Evolutionary conservation across 1,284 basidiomycete species (phyloP).

Genomic region (Fomitopsis betulina): DNA sequence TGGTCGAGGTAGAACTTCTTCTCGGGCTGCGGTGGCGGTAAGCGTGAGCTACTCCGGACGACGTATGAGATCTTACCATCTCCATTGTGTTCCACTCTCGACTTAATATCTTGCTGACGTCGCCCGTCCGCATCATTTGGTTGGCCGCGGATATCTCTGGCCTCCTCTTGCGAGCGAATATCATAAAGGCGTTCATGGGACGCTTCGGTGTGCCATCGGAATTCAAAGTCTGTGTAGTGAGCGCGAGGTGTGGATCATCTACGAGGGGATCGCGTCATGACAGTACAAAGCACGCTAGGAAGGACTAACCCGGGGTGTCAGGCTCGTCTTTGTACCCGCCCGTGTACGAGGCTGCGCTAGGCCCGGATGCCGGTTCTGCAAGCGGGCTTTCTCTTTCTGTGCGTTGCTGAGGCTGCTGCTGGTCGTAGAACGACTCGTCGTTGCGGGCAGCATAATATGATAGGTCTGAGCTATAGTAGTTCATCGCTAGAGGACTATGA

Average conservation of each 20-base stretch:
- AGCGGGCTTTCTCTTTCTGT: constrained; percentile 23
- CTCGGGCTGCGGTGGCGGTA: constrained; percentile 44
- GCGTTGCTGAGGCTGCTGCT: constrained; percentile 6
- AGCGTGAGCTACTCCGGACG: constrained; percentile 6
- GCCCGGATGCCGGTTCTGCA: constrained; percentile 19
- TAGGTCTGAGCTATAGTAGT: constrained; percentile 12
- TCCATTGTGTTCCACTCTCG: constrained; percentile 77
- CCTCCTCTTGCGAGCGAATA: constrained; percentile 74
- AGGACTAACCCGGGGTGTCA: constrained; percentile 16
- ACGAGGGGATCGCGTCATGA: not conserved
- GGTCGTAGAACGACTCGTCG: constrained; percentile 11
- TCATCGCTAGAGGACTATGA: constrained; percentile 14
- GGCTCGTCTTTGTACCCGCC: constrained; percentile 16
- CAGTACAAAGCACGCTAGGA: not conserved
- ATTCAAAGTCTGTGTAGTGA: constrained; percentile 75
- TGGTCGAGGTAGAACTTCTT: constrained; percentile 84
- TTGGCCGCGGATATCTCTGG: constrained; percentile 79
- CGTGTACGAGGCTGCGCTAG: constrained; percentile 16
- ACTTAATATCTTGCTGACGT: constrained; percentile 78
- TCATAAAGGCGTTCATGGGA: constrained; percentile 90
- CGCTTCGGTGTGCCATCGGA: constrained; percentile 80
- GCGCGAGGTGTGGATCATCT: constrained; percentile 47
- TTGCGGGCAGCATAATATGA: constrained; percentile 9
- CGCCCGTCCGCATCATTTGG: constrained; percentile 80
- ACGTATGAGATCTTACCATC: constrained; percentile 39